These are phyloP conservation scores for Hibiscus trionum DNA, from an alignment of 345 rosid genomes.

Conservation along the genomic window DNA sequence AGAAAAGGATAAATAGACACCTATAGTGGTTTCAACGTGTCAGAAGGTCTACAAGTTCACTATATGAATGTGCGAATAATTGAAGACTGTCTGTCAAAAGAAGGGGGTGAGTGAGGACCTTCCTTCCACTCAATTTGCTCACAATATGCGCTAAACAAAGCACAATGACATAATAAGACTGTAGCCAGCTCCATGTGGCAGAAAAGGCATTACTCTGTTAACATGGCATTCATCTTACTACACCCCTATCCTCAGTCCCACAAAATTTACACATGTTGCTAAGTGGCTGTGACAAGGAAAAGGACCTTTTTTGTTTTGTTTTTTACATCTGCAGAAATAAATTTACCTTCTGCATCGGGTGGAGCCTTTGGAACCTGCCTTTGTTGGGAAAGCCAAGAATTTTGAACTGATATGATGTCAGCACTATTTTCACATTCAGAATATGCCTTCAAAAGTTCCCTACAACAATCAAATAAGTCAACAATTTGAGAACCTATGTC, in stretches of 20 bases:
- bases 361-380: conserved; percentile 45
- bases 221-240: neutral
- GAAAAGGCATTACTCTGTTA: neutral
- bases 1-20: neutral
- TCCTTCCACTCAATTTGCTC: neutral
- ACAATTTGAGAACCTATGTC: neutral
- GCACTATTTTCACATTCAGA: conserved; percentile 71
- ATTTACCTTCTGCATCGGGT: conserved; percentile 35
- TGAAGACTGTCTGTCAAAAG: neutral
- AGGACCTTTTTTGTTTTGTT: neutral
- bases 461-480: conserved; percentile 22
- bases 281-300: neutral
- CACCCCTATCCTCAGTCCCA: neutral
- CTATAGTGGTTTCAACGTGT: neutral
- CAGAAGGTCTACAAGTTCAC: neutral
- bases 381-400: conserved; percentile 82
- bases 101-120: neutral
- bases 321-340: neutral
- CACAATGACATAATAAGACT: neutral
- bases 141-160: neutral
- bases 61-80: neutral
- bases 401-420: conserved; percentile 72
- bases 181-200: neutral
- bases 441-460: conserved; percentile 82
- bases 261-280: neutral